Base-by-base conservation (phyloP, 2,329 filamentous ascomycete genomes). In the Sclerotinia trifoliorum region DNA sequence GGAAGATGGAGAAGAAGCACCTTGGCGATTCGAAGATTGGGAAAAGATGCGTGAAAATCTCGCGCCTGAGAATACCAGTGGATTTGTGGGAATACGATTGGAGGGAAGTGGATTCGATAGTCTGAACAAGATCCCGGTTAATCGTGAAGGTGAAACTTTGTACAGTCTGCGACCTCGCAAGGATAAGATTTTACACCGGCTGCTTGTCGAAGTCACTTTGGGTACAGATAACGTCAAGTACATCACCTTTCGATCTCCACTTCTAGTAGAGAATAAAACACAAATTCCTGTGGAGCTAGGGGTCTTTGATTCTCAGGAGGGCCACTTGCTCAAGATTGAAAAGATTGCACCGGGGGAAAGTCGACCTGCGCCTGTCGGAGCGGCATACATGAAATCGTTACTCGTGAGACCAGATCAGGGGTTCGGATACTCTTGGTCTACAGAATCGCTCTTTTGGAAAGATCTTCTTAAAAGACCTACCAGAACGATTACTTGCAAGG, bases 191-290 rank as follows among this genome's bases (percentile, higher is more conserved):
- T 84, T 94, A 71, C 96, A 99, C 78, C 90, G 94, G 29, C 85
- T 99, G 24, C 87, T 98, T 32, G 94, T 98, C 0, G 95, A 99
- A 68, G 90, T 99, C 65, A 92, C 87, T 65, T 84, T 99, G 32
- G 95, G 93, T n/a, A 82, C 87, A 0, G 94, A 99, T 81, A 98
- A 98, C 75, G 92, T 99, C 80, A 99, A 99, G 81, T 96, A 96
- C 78, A 96, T 99, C 76, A 99, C 94, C 1, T 89, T 99, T 75
- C 88, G 95, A 35, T 98, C 94, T 24, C 95, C 95, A 0, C 82
- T 99, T 1, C 81, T 97, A 0, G 88, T 99, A 10, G 95, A 99
- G 78, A 99, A 99, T 79, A 91, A 95, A 71, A 99, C 95, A 0
- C 93, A 99, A 77, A 97, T 99, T 55, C 94, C 95, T 0, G 89